A percentile compares a stretch with the other conserved stretches of the same genome.
Conservation (phyloP, 2,329 filamentous ascomycete species). For the Diplodia mutila region DNA sequence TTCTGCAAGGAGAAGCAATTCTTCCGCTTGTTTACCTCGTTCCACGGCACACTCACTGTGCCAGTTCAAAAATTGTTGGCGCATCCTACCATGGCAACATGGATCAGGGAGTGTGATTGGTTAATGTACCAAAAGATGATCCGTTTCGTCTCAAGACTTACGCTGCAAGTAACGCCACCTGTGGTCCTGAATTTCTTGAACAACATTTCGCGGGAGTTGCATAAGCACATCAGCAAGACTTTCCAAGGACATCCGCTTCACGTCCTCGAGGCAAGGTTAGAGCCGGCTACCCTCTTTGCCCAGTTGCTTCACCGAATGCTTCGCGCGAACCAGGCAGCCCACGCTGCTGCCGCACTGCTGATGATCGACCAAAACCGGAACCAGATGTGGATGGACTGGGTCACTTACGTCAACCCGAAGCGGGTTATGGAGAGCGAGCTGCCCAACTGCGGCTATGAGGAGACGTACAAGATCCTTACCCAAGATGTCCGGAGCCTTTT, state of each 20-base stretch:
- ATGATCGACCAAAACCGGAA: slow-evolving; percentile 87
- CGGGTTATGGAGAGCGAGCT: slow-evolving; percentile 61
- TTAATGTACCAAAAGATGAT: slow-evolving; percentile 97
- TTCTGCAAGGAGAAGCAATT: slow-evolving; percentile 98
- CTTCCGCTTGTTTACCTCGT: slow-evolving; percentile 91
- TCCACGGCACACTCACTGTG: slow-evolving; percentile 94
- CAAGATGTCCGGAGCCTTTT: slow-evolving; percentile 71
- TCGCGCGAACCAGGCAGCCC: slow-evolving; percentile 89
- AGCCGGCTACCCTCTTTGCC: slow-evolving; percentile 86
- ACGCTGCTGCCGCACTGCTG: slow-evolving; percentile 91
- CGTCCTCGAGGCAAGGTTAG: slow-evolving; percentile 83
- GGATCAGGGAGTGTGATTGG: slow-evolving; percentile 96
- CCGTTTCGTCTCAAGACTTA: slow-evolving; percentile 84
- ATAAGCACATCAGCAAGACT: slow-evolving; percentile 74
- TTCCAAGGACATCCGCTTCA: slow-evolving; percentile 85
- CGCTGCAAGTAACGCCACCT: slow-evolving; percentile 87
- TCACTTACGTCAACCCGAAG: slow-evolving; percentile 63
- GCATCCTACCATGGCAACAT: slow-evolving; percentile 77
- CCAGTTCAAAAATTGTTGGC: slow-evolving; percentile 92
- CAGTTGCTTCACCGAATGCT: slow-evolving; percentile 84
- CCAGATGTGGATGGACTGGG: slow-evolving; percentile 95
- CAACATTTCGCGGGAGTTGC: slow-evolving; percentile 81
- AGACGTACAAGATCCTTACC: slow-evolving; percentile 59
- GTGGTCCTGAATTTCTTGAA: slow-evolving; percentile 84
- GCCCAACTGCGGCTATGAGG: slow-evolving; percentile 57